Conservation (phyloP, 257 asterid species). For the Leonotis leonurus region DNA sequence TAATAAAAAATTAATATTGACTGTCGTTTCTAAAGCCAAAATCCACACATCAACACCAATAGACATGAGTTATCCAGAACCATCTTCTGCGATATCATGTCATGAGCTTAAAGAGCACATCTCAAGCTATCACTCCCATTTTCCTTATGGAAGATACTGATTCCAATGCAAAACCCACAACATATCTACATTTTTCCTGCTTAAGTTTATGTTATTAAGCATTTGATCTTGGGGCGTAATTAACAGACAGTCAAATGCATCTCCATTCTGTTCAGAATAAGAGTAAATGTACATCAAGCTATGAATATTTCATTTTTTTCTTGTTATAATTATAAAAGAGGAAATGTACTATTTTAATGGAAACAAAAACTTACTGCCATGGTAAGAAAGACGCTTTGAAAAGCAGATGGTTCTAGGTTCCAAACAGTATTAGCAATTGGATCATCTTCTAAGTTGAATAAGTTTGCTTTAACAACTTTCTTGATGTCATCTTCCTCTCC, state of each 20-base stretch:
- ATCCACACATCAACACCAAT: background rate
- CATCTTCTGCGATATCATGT: constrained; percentile 11
- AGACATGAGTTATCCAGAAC: constrained; percentile 4
- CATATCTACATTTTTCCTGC: too few relatives aligned
- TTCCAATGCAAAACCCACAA: background rate
- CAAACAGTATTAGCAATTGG: constrained; percentile 63
- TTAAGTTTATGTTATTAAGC: too few relatives aligned
- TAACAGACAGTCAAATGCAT: background rate
- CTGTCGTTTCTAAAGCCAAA: background rate
- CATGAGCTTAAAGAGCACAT: background rate
- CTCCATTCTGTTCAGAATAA: constrained; percentile 6
- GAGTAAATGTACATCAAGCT: constrained; percentile 9
- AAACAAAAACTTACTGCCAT: constrained; percentile 66
- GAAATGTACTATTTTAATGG: background rate
- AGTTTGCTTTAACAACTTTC: constrained; percentile 23
- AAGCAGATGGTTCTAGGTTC: constrained; percentile 60
- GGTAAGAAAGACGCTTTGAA: constrained; percentile 53
- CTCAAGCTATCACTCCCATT: background rate
- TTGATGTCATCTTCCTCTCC: constrained; percentile 28
- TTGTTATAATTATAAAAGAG: background rate
- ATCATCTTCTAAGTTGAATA: constrained; percentile 56
- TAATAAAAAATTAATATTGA: background rate
- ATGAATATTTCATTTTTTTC: background rate
- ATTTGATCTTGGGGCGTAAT: too few relatives aligned
- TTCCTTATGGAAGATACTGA: constrained; percentile 4